Conservation (phyloP, 2,329 filamentous ascomycete genomes). For the Sarocladium kiliense region DNA sequence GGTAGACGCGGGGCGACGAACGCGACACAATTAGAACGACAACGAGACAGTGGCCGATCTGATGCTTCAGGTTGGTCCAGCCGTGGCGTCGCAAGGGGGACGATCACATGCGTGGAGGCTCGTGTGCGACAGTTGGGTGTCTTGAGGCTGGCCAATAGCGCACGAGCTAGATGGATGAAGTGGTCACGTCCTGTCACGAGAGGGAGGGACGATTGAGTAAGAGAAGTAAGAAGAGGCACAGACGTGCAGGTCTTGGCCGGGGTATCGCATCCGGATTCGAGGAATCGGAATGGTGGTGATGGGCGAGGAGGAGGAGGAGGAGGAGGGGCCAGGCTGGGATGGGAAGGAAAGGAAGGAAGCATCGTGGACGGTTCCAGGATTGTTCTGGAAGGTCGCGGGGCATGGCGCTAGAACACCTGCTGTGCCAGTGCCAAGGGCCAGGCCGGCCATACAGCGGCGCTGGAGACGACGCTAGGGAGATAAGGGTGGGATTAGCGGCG, state of each 20-base stretch:
- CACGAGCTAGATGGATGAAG: not conserved
- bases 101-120: not conserved
- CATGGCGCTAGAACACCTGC: not conserved
- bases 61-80: conserved; percentile 7
- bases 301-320: not conserved
- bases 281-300: not conserved
- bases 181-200: conserved; percentile 3
- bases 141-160: not conserved
- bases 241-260: conserved; percentile 1
- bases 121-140: not conserved
- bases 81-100: not conserved
- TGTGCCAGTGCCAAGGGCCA: not conserved
- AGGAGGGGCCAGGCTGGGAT: not conserved
- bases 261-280: not conserved
- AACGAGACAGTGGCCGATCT: not conserved
- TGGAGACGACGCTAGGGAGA: not conserved
- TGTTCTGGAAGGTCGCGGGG: conserved; percentile 1
- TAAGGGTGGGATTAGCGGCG: not conserved
- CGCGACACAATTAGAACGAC: not conserved
- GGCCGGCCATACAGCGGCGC: not conserved
- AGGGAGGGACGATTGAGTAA: conserved; percentile 1
- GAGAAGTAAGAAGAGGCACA: not conserved
- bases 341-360: conserved; percentile 3
- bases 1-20: not conserved
- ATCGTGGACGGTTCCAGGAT: not conserved